phyloP scores from a whole-genome alignment of 2,329 filamentous ascomycete genomes.

The Pseudogymnoascus sp. region DNA sequence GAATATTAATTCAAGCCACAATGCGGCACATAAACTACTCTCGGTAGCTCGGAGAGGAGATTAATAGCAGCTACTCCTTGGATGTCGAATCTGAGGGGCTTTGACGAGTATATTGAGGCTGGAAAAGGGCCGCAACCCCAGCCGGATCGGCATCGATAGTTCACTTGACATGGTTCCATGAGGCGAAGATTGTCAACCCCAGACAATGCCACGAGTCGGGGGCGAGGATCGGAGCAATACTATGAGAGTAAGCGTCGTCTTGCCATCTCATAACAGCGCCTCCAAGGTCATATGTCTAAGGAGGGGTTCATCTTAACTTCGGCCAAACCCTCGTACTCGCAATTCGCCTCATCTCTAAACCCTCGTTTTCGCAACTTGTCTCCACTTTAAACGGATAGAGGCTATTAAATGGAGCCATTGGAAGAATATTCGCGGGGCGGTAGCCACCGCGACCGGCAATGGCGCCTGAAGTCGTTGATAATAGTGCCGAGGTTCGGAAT shows the following conservation, averaged over 20 bases:
- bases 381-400: background rate
- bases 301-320: background rate
- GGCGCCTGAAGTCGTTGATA: background rate
- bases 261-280: background rate
- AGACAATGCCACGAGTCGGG: background rate
- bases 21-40: background rate
- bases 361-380: background rate
- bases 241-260: background rate
- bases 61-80: background rate
- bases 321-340: background rate
- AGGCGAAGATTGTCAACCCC: background rate
- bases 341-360: background rate
- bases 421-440: background rate
- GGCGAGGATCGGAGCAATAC: background rate
- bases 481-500: too few species aligned
- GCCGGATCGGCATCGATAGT: background rate
- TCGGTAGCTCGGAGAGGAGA: background rate
- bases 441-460: background rate
- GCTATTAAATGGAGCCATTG: too few species aligned
- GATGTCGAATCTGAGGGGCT: background rate
- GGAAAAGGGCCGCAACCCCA: background rate
- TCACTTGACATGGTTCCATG: background rate
- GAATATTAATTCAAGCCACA: background rate
- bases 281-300: background rate
- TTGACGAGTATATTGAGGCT: background rate